A percentile compares a stretch with the other conserved stretches of the same genome.
Conservation (phyloP, 192 early-diverging fungal species). For the Phlyctochytrium planicorne region DNA sequence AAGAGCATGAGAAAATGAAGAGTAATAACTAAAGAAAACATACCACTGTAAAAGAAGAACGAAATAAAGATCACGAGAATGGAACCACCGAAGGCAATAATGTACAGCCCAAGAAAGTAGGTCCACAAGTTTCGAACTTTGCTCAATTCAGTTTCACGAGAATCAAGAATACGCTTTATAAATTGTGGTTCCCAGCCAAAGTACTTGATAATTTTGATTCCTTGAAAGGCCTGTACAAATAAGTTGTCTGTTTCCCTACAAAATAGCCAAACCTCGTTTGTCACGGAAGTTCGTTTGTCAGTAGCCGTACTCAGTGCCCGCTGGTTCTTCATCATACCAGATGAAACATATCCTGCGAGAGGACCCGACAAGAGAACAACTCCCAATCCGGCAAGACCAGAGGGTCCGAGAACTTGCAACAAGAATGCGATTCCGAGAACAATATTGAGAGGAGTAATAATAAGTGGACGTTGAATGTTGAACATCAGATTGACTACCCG, state of each 20-base stretch:
- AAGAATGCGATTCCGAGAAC: slow-evolving; percentile 68
- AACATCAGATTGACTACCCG: slow-evolving; percentile 33
- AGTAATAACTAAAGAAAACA: slow-evolving; percentile 37
- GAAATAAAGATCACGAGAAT: slow-evolving; percentile 56
- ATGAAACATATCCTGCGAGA: slow-evolving; percentile 27
- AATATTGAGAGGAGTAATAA: slow-evolving; percentile 14
- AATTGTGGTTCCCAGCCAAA: slow-evolving; percentile 53
- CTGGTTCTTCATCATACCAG: slow-evolving; percentile 43
- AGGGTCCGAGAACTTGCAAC: slow-evolving; percentile 73
- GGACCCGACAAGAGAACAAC: slow-evolving; percentile 54
- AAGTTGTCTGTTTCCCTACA: slow-evolving; percentile 35
- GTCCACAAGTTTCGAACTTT: background rate
- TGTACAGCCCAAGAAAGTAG: slow-evolving; percentile 18
- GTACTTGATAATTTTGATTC: slow-evolving; percentile 93
- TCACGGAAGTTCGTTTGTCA: slow-evolving; percentile 76
- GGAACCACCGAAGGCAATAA: slow-evolving; percentile 27
- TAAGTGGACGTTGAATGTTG: slow-evolving; percentile 30
- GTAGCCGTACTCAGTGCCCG: slow-evolving; percentile 61
- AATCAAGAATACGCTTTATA: slow-evolving; percentile 20
- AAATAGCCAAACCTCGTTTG: slow-evolving; percentile 69
- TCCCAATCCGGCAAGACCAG: slow-evolving; percentile 77
- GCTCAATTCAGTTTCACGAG: slow-evolving; percentile 30
- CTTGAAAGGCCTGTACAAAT: slow-evolving; percentile 79
- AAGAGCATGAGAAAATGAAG: slow-evolving; percentile 24
- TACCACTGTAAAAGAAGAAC: slow-evolving; percentile 53